Evolutionary conservation across 2,329 filamentous ascomycete genomes (phyloP).

Genomic region (Penicillium decumbens): DNA sequence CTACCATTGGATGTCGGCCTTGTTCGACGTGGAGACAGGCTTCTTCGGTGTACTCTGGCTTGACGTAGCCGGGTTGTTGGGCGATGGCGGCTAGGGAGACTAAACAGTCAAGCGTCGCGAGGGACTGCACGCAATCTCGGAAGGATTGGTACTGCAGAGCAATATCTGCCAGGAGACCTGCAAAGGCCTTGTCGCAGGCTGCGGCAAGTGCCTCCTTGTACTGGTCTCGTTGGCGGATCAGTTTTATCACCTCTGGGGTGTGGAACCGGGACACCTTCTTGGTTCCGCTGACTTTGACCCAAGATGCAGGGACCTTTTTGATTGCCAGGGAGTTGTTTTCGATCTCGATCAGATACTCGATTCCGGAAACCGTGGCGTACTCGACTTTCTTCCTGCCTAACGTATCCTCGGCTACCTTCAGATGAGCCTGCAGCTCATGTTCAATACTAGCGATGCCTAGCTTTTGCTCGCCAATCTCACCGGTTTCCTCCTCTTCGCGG

Average conservation of each 20-base stretch:
- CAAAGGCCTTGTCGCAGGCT: constrained; percentile 82
- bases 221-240: constrained; percentile 84
- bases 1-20: constrained; percentile 92
- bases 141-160: constrained; percentile 81
- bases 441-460: constrained; percentile 88
- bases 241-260: constrained; percentile 78
- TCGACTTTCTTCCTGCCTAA: constrained; percentile 68
- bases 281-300: constrained; percentile 91
- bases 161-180: constrained; percentile 65
- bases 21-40: constrained; percentile 65
- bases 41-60: constrained; percentile 63
- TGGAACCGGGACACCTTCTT: constrained; percentile 92
- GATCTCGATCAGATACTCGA: constrained; percentile 93
- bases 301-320: constrained; percentile 85
- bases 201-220: constrained; percentile 90
- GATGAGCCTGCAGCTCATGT: constrained; percentile 77
- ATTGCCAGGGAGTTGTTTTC: constrained; percentile 66
- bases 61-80: constrained; percentile 78
- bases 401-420: constrained; percentile 63
- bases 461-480: constrained; percentile 83
- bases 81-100: constrained; percentile 81
- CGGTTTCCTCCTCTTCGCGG: constrained; percentile 77
- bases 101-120: constrained; percentile 85
- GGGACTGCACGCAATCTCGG: constrained; percentile 78
- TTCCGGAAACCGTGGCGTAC: constrained; percentile 80